Evolutionary conservation across 345 rosid species (phyloP), one percentile per base, ranked within the genome.

Genomic region (Moricandia arvensis): DNA sequence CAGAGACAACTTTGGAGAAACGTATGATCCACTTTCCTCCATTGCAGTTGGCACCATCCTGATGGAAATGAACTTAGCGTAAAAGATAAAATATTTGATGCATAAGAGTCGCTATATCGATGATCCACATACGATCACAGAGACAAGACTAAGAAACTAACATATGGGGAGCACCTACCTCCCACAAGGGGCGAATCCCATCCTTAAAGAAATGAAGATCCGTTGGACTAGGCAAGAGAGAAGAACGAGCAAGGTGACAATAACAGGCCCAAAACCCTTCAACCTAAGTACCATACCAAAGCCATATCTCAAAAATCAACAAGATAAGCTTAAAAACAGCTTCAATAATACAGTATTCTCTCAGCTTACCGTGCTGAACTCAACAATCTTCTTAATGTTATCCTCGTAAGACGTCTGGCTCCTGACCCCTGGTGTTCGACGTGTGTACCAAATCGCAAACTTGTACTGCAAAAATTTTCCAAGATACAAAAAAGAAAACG

Each of bases 11-110:
- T 83, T 93, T 93, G 53, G 91, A 82, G 85, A 96, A 96, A 51
- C 98, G 84, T 66, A 93, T 88, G 81, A 93, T 96, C 99, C 99
- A 96, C 85, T 96, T 93, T 38, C 97, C 99, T 71, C 99, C 98
- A 64, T 80, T 93, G 85, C 90, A 84, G 80, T 96, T 96, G 26
- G 97, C 98, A 78, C 88, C 73, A 79, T 96, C 99, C 99, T 93
- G 82, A 72, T 35, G 12, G 43, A 34, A 4, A 71, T n/a, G 38
- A 58, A 68, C 6, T 33, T 6, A 69, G 64, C 51, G 18, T 10
- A 79, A 0, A 66, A n/a, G 24, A 58, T 7, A 15, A 13, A 66
- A 60, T 6, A 27, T 38, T 4, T 12, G 17, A 17, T 6, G 5
- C 8, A 12, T 17, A 7, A 26, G 8, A 16, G 55, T 15, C 16